A percentile compares a stretch with the other conserved stretches of the same genome.
Conservation (phyloP, 306 rosid species). For the Casuarina cunninghamiana region DNA sequence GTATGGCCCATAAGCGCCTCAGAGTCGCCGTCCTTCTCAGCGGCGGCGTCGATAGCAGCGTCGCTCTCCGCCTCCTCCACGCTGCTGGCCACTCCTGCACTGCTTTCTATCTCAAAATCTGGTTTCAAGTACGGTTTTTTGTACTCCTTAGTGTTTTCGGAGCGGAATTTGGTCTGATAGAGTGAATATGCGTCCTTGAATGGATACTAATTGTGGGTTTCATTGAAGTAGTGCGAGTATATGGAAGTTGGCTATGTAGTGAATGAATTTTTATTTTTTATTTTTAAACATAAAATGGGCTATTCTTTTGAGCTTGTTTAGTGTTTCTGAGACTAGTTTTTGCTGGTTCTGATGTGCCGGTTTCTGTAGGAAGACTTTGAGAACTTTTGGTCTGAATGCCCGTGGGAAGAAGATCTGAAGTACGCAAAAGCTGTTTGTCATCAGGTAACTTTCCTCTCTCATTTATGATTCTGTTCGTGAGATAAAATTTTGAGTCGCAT, state of each 20-base stretch:
- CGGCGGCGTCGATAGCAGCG: slow-evolving; percentile 94
- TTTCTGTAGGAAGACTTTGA: slow-evolving; percentile 86
- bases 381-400: slow-evolving; percentile 94
- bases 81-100: slow-evolving; percentile 90
- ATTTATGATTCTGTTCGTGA: not conserved
- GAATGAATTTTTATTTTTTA: not conserved
- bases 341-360: slow-evolving; percentile 21
- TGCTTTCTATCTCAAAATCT: slow-evolving; percentile 88
- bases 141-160: not conserved
- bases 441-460: slow-evolving; percentile 51
- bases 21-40: slow-evolving; percentile 80
- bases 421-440: slow-evolving; percentile 80
- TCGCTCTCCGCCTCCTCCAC: slow-evolving; percentile 82
- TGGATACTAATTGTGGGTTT: not conserved
- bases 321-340: not conserved
- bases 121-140: slow-evolving; percentile 71
- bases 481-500: not conserved
- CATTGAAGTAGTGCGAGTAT: not conserved
- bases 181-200: not conserved
- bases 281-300: not conserved
- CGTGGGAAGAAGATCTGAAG: slow-evolving; percentile 94
- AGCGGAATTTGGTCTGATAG: not conserved
- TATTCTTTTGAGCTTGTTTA: not conserved
- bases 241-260: not conserved
- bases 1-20: slow-evolving; percentile 57